Evolutionary conservation across 164 flowering plant species (phyloP).

Genomic region (Protea cynaroides): DNA sequence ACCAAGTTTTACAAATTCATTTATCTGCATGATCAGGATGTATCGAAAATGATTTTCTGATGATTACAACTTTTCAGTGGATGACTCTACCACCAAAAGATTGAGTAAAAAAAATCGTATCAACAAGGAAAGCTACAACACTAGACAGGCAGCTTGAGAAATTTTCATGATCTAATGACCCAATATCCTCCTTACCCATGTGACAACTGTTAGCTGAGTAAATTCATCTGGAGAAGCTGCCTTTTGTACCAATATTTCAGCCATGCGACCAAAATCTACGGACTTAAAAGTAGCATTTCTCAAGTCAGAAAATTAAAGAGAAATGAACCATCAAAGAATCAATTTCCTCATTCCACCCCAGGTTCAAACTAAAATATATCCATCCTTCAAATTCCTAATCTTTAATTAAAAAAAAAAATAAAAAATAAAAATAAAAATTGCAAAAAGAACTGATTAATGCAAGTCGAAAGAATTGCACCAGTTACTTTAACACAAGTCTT

Average conservation of each 20-base stretch:
- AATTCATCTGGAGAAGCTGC: constrained; percentile 91
- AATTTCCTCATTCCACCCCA: not conserved
- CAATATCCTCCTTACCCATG: constrained; percentile 74
- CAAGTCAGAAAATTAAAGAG: constrained; percentile 40
- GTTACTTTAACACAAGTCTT: constrained; percentile 25
- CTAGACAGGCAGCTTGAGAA: not conserved
- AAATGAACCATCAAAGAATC: constrained; percentile 18
- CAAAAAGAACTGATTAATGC: not conserved
- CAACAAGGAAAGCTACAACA: not conserved
- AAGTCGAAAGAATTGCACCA: not conserved
- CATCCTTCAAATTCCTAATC: not conserved
- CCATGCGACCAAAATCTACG: constrained; percentile 99
- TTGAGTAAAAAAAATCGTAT: too few relatives aligned
- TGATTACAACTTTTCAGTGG: not conserved
- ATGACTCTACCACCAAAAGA: not conserved
- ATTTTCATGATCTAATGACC: not conserved
- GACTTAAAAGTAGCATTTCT: constrained; percentile 78
- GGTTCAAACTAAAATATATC: not conserved
- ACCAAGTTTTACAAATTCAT: constrained; percentile 97
- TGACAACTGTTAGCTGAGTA: constrained; percentile 85
- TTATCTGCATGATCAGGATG: constrained; percentile 50
- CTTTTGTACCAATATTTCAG: constrained; percentile 94
- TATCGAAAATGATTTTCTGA: constrained; percentile 4
- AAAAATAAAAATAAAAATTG: not conserved
- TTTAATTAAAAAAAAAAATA: too few relatives aligned